Evolutionary conservation across 2,329 filamentous ascomycete genomes (phyloP), one percentile per base, ranked within the genome.

Genomic region (Trichoderma aggressivum): DNA sequence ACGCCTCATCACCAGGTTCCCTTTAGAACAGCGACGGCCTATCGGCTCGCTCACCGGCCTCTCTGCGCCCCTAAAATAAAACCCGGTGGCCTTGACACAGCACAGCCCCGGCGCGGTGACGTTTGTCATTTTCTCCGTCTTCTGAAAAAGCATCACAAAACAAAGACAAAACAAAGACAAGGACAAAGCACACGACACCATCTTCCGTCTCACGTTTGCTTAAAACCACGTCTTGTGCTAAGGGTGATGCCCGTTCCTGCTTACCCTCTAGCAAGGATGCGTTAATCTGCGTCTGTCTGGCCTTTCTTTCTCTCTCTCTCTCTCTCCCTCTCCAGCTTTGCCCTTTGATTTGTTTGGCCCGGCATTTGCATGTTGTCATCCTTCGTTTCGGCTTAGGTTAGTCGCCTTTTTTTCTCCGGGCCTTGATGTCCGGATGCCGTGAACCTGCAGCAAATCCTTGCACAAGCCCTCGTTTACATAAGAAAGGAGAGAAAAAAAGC

Each of bases 41-140:
- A 61, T 69, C 65, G 55, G 65, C 65, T 47, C 26, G 14, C 65
- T 68, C 65, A 68, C 65, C 68, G 68, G 58, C 18, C 32, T 50
- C 56, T 59, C 32, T 26, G 21, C 14, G 39, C 62, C 63, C 63
- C 64, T 67, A 71, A 67, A 71, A 62, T 62, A 56, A 71, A 68
- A 67, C 47, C 70, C 43, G 58, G 34, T 30, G 56, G 36, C 28
- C 34, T 61, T 62, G 39, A 55, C 70, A 63, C 70, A 70, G 70
- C 70, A 63, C 70, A 72, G 70, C 70, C 70, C 70, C 65, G 56
- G 34, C 21, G 53, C 65, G 70, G 65, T 72, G 70, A 72, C 70
- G 70, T 72, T 72, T 64, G n/a, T 59, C 34, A 28, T 47, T 47
- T 26, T n/a, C 24, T 39, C 26, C 21, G 18, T 30, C 8, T 59